phyloP scores from a whole-genome alignment of 805 yeast species.

The Starmerella kuoi region DNA sequence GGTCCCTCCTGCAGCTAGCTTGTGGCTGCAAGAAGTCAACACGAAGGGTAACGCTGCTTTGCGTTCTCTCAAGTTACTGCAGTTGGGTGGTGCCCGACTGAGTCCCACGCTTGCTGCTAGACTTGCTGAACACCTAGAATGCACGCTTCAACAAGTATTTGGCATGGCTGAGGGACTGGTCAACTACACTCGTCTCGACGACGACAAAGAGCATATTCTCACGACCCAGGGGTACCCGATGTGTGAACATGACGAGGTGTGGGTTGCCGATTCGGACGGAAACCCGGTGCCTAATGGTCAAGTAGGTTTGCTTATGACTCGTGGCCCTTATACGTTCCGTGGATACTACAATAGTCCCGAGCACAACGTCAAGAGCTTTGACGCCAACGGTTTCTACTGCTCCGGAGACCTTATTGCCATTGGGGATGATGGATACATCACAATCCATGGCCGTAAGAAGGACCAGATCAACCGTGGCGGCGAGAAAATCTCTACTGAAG shows the following conservation, averaged over 20 bases:
- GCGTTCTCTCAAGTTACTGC: slow-evolving; percentile 10
- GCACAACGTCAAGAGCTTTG: slow-evolving; percentile 14
- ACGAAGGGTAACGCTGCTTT: background rate
- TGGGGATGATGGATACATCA: slow-evolving; percentile 11
- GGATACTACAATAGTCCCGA: slow-evolving; percentile 17
- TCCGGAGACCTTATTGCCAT: slow-evolving; percentile 16
- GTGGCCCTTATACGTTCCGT: slow-evolving; percentile 17
- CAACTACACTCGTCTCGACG: slow-evolving; percentile 14
- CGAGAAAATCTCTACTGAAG: slow-evolving; percentile 14
- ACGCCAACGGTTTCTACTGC: slow-evolving; percentile 15
- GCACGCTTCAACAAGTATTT: slow-evolving; percentile 16
- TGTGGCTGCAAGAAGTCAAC: slow-evolving; percentile 15
- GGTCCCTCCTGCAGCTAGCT: slow-evolving; percentile 17
- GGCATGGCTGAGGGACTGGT: slow-evolving; percentile 20
- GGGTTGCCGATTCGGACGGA: slow-evolving; percentile 12
- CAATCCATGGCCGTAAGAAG: slow-evolving; percentile 17
- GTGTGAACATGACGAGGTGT: slow-evolving; percentile 15
- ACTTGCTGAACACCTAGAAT: slow-evolving; percentile 6
- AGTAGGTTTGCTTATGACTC: slow-evolving; percentile 16
- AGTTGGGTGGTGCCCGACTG: slow-evolving; percentile 16
- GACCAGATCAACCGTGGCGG: slow-evolving; percentile 19
- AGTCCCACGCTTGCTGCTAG: slow-evolving; percentile 15
- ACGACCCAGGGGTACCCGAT: slow-evolving; percentile 17
- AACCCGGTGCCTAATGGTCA: slow-evolving; percentile 4
- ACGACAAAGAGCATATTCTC: slow-evolving; percentile 3